Evolutionary conservation across 164 flowering plant species (phyloP).

Genomic region (Magnolia changhungtana): DNA sequence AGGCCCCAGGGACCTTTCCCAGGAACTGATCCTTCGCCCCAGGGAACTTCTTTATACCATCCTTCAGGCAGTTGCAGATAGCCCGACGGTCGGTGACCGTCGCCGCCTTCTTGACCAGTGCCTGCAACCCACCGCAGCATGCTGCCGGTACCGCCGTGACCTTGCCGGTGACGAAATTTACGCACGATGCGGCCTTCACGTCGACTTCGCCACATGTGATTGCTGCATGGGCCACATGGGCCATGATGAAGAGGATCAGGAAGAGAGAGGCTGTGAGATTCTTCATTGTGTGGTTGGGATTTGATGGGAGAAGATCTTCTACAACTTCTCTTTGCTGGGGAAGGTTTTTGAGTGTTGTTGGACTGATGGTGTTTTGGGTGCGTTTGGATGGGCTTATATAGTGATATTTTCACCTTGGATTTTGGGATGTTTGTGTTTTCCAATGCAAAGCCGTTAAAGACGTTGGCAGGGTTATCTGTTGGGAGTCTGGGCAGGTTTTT

Average conservation of each 20-base stretch:
- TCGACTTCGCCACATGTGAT: conserved; percentile 25
- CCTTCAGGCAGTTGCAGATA: conserved; percentile 42
- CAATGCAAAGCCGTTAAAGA: neutral
- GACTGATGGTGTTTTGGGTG: neutral
- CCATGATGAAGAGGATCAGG: conserved; percentile 23
- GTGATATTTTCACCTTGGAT: neutral
- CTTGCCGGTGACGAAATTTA: conserved; percentile 33
- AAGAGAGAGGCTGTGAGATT: conserved; percentile 21
- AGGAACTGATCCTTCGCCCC: conserved; percentile 38
- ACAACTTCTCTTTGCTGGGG: neutral
- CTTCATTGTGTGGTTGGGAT: conserved; percentile 22
- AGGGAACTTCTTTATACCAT: conserved; percentile 17
- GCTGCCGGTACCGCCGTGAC: conserved; percentile 23
- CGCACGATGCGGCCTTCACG: conserved; percentile 32
- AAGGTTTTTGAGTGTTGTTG: neutral
- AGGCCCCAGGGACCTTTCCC: conserved; percentile 34
- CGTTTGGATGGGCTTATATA: neutral
- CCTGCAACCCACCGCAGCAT: conserved; percentile 40
- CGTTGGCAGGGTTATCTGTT: neutral
- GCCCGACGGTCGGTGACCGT: conserved; percentile 34
- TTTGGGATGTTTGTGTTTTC: neutral
- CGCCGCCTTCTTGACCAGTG: conserved; percentile 26
- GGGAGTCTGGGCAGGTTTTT: neutral
- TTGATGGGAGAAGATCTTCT: neutral
- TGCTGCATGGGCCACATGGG: conserved; percentile 23